Base-by-base conservation (phyloP, 139 green algal genomes). In the Chlamydomonas eustigma region DNA sequence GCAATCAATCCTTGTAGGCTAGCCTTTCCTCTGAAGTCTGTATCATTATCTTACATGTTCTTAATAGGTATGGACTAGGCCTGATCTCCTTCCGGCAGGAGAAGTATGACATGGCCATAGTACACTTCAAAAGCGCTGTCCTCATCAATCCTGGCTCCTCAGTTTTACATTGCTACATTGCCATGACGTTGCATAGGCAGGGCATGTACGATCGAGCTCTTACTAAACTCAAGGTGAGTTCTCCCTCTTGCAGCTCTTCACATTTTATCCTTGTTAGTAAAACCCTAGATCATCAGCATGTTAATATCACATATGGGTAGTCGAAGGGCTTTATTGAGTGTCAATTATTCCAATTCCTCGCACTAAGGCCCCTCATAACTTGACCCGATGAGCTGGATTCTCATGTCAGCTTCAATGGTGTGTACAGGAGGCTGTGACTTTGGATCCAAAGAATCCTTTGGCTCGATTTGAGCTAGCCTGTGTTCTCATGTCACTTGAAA, bases 31-130 rank as follows among this genome's bases (percentile, higher is more conserved):
- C n/a, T n/a, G n/a, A n/a, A n/a, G n/a, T n/a, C n/a, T n/a, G n/a
- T n/a, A n/a, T n/a, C n/a, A n/a, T n/a, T n/a, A n/a, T n/a, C n/a
- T n/a, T n/a, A n/a, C n/a, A n/a, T n/a, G n/a, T n/a, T n/a, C n/a
- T n/a, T 24, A 8, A 35, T 83, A 95, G 89, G 78, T 98, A 98
- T 83, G 95, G 95, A 18, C 85, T 98, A 63, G 95, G 95, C 28
- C 90, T 93, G 78, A 92, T 98, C 32, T 93, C 92, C 76, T 94
- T 93, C 75, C 80, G 91, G 33, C 93, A 98, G 85, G 95, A 98
- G 78, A 97, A 97, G 86, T 95, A 90, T 38, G 85, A 89, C 28
- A 82, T 96, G 82, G 93, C 94, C 2, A 88, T 97, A 71, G 89
- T 90, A 75, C 91, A 98, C 87, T 98, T 98, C 81, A 69, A 87